These are phyloP conservation scores for Salix viminalis DNA, from an alignment of 345 rosid genomes.

Conservation along the genomic window DNA sequence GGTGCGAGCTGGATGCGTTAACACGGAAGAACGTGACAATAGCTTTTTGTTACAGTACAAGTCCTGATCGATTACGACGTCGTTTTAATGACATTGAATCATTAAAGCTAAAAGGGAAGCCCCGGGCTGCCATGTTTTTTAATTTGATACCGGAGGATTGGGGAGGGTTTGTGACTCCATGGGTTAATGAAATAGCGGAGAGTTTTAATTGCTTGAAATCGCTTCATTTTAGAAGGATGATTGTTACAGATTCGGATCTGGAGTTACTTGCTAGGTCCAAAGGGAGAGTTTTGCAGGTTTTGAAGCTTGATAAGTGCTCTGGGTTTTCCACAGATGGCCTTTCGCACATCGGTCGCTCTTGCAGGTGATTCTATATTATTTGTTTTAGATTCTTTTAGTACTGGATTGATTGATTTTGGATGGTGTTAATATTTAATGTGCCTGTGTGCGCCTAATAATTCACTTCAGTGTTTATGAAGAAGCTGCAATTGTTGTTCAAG, in stretches of 20 bases:
- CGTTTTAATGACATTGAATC: constrained; percentile 31
- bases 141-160: background rate
- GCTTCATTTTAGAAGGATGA: constrained; percentile 80
- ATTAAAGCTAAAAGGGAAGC: background rate
- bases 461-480: background rate
- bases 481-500: background rate
- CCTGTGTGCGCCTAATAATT: background rate
- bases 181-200: constrained; percentile 42
- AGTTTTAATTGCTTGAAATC: constrained; percentile 56
- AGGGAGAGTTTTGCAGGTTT: constrained; percentile 41
- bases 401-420: background rate
- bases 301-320: constrained; percentile 85
- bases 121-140: background rate
- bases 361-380: constrained; percentile 49
- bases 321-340: constrained; percentile 90
- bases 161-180: background rate
- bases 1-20: constrained; percentile 62
- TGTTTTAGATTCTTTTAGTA: background rate
- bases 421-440: background rate
- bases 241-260: constrained; percentile 75
- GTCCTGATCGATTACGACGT: constrained; percentile 53
- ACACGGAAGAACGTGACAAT: constrained; percentile 77
- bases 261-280: constrained; percentile 46
- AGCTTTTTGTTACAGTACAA: constrained; percentile 68
- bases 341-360: constrained; percentile 49